A percentile compares a stretch with the other conserved stretches of the same genome.
Evolutionary conservation across 805 yeast genomes (phyloP).

Genomic region (Pichia phayaonensis): DNA sequence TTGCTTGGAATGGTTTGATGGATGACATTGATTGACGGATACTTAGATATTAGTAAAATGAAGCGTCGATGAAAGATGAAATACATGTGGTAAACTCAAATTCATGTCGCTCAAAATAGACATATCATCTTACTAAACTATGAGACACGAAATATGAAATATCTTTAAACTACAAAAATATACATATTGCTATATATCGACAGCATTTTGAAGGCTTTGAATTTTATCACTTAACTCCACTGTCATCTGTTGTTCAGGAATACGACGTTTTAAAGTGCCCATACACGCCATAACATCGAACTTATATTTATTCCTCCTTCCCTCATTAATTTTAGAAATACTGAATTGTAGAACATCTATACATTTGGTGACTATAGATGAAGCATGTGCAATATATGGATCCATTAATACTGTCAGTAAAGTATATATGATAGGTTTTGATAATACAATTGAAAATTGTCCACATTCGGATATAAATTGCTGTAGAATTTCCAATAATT

Average conservation of each 20-base stretch:
- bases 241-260: not conserved
- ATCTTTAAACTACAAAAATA: not conserved
- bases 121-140: too few species aligned
- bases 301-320: conserved; percentile 8
- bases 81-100: not conserved
- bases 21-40: conserved; percentile 65
- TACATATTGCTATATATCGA: not conserved
- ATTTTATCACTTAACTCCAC: not conserved
- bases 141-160: too few species aligned
- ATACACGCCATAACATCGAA: conserved; percentile 23
- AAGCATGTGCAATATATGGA: conserved; percentile 20
- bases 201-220: not conserved
- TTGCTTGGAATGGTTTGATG: conserved; percentile 76
- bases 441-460: conserved; percentile 15
- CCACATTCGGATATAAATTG: conserved; percentile 14
- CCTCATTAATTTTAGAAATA: conserved; percentile 1
- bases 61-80: not conserved
- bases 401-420: conserved; percentile 20
- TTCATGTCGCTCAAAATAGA: not conserved
- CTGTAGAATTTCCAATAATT: conserved; percentile 13
- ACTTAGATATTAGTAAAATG: not conserved
- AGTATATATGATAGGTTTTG: conserved; percentile 16
- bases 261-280: conserved; percentile 8
- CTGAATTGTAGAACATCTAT: not conserved
- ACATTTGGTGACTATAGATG: conserved; percentile 2